Conservation (phyloP, 129 eudicot genomes). For the Erigeron canadensis region DNA sequence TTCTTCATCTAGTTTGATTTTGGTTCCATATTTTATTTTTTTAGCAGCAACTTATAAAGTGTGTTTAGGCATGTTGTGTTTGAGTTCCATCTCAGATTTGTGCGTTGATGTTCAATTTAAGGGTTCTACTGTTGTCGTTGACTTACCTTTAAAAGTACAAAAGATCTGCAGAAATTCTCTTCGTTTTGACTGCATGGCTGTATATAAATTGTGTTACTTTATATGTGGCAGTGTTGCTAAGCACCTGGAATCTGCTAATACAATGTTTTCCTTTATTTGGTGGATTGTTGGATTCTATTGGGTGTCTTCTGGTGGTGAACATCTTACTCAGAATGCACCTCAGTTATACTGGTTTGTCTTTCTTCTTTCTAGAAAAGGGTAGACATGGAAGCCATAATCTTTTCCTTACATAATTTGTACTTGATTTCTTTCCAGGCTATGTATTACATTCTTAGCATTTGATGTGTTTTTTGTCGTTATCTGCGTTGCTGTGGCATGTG, state of each 20-base stretch:
- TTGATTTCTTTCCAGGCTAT: conserved; percentile 61
- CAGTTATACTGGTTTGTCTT: conserved; percentile 82
- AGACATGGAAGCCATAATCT: not conserved
- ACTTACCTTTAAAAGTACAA: conserved; percentile 8
- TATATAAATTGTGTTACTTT: conserved; percentile 22
- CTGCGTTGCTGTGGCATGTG: conserved; percentile 82
- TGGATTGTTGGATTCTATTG: conserved; percentile 97
- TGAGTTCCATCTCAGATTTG: not conserved
- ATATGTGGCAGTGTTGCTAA: conserved; percentile 64
- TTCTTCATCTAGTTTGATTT: not conserved
- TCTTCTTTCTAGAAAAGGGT: not conserved
- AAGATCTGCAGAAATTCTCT: not conserved
- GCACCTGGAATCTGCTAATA: conserved; percentile 87
- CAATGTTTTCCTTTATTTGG: conserved; percentile 91
- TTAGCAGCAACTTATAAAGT: not conserved
- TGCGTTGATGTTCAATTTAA: not conserved
- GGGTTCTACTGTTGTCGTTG: not conserved
- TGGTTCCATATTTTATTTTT: not conserved
- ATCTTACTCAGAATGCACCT: conserved; percentile 61
- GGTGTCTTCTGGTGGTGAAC: conserved; percentile 71
- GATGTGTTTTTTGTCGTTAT: conserved; percentile 84
- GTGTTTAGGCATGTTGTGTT: conserved; percentile 19
- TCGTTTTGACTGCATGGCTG: not conserved
- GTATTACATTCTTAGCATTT: conserved; percentile 82
- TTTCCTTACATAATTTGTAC: conserved; percentile 4